Evolutionary conservation across 306 rosid species (phyloP).

Genomic region (Begonia masoniana): DNA sequence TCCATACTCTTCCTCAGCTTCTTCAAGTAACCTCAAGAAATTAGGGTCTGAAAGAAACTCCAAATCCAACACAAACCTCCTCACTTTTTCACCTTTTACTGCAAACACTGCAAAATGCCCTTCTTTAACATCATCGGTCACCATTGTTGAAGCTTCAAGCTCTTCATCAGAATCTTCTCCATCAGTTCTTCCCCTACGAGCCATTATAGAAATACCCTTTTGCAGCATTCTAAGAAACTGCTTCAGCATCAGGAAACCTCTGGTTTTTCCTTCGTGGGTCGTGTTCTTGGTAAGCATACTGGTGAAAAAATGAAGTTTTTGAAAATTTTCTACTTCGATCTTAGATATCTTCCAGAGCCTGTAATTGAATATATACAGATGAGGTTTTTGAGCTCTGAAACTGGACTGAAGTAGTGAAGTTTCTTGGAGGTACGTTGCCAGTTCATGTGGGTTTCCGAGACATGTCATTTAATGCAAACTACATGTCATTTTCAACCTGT

Average conservation of each 20-base stretch:
- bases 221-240: constrained; percentile 22
- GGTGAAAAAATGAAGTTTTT: background rate
- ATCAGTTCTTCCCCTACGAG: constrained; percentile 15
- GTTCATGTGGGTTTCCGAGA: constrained; percentile 9
- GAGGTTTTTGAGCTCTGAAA: background rate
- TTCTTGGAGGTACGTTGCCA: constrained; percentile 9
- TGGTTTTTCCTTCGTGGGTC: background rate
- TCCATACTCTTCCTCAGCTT: constrained; percentile 55
- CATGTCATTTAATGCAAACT: constrained; percentile 10
- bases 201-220: constrained; percentile 23
- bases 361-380: constrained; percentile 2
- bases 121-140: constrained; percentile 33
- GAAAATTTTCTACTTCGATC: background rate
- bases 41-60: constrained; percentile 37
- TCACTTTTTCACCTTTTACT: constrained; percentile 28
- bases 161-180: constrained; percentile 10
- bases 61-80: constrained; percentile 41
- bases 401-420: constrained; percentile 2
- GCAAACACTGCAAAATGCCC: constrained; percentile 56
- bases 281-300: constrained; percentile 2
- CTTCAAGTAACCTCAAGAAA: constrained; percentile 41
- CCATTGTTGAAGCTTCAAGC: constrained; percentile 6
- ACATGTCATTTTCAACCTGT: too few relatives aligned
- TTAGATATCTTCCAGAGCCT: background rate
- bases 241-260: constrained; percentile 15